A percentile compares a stretch with the other conserved stretches of the same genome.
Evolutionary conservation across 441 rosid genomes (phyloP).

Genomic region (Euphorbia celastroides): DNA sequence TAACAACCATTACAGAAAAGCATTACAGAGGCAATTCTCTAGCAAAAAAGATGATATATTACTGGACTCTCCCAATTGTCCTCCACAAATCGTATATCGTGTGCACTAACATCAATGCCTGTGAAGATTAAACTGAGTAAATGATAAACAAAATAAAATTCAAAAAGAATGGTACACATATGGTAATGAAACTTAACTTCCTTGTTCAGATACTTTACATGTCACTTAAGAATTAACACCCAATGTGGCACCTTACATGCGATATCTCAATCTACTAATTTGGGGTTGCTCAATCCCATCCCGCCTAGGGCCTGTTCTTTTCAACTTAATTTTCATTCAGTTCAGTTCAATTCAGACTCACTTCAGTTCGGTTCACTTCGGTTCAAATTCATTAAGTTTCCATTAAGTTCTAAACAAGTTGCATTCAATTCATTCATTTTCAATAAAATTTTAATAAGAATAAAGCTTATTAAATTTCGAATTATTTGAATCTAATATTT

Average conservation of each 20-base stretch:
- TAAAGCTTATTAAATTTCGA: too few relatives aligned
- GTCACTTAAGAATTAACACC: not conserved
- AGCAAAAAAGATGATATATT: constrained; percentile 23
- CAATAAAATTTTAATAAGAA: too few relatives aligned
- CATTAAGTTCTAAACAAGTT: too few relatives aligned
- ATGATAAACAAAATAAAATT: constrained; percentile 13
- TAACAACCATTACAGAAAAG: constrained; percentile 12
- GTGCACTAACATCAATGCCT: constrained; percentile 85
- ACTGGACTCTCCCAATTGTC: constrained; percentile 99
- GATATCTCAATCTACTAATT: not conserved
- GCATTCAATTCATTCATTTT: too few relatives aligned
- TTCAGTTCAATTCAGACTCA: too few relatives aligned
- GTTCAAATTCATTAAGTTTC: too few relatives aligned
- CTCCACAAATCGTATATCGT: constrained; percentile 96
- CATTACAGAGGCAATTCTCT: not conserved
- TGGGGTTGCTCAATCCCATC: not conserved
- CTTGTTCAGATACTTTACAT: not conserved
- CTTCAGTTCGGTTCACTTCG: too few relatives aligned
- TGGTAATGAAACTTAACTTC: not conserved
- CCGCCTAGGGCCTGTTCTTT: too few relatives aligned
- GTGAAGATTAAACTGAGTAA: constrained; percentile 22
- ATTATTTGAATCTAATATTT: too few relatives aligned
- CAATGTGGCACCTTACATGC: not conserved
- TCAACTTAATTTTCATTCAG: too few relatives aligned
- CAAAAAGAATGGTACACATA: constrained; percentile 5